These are phyloP conservation scores for Phalaenopsis equestris DNA, from an alignment of 106 monocot species.

Conservation along the genomic window DNA sequence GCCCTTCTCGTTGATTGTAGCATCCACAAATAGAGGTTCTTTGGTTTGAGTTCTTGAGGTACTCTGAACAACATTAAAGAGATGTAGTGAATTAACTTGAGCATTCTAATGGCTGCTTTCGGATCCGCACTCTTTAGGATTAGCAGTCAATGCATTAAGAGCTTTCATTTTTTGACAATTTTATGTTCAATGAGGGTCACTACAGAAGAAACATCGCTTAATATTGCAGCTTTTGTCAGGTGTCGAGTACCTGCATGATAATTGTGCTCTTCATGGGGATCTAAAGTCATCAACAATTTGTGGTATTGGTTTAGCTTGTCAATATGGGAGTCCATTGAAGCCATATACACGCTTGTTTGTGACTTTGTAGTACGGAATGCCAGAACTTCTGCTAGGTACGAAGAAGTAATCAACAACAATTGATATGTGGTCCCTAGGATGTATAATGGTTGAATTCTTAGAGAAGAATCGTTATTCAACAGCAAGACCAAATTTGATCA, in stretches of 20 bases:
- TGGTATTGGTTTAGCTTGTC: slow-evolving; percentile 88
- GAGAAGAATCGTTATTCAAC: slow-evolving; percentile 68
- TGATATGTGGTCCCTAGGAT: slow-evolving; percentile 93
- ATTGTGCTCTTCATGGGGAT: slow-evolving; percentile 93
- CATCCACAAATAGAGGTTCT: too few species aligned
- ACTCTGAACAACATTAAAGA: too few species aligned
- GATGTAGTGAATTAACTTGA: too few species aligned
- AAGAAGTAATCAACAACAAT: slow-evolving; percentile 88
- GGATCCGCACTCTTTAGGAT: too few species aligned
- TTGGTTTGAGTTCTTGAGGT: too few species aligned
- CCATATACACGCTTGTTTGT: slow-evolving; percentile 86
- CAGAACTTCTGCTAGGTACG: slow-evolving; percentile 74
- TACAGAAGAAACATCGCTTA: slow-evolving; percentile 15
- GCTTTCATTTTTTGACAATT: too few species aligned
- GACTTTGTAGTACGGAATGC: slow-evolving; percentile 94
- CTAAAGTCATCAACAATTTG: slow-evolving; percentile 93
- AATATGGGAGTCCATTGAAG: slow-evolving; percentile 82
- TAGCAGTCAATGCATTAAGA: too few species aligned
- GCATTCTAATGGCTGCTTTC: too few species aligned
- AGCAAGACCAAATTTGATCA: slow-evolving; percentile 82
- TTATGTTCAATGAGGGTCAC: too few species aligned
- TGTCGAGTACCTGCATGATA: slow-evolving; percentile 79
- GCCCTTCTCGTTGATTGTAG: too few species aligned
- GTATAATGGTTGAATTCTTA: slow-evolving; percentile 90
- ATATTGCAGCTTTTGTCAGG: slow-evolving; percentile 80